These are phyloP conservation scores for Dryas octopetala DNA, from an alignment of 306 rosid species.

Conservation along the genomic window DNA sequence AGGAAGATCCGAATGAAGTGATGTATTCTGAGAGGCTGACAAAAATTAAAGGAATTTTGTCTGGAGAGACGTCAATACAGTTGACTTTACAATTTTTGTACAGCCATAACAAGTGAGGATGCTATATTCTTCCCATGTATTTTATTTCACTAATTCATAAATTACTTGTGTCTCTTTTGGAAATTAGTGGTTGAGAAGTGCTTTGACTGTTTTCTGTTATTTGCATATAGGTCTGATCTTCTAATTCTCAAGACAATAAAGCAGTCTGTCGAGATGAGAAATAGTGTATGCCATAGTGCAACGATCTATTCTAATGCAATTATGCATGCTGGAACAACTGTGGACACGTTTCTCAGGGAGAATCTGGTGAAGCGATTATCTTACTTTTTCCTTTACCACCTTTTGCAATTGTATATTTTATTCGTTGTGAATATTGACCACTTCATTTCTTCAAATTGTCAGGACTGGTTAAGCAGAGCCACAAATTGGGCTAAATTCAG, in stretches of 20 bases:
- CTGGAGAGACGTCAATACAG: constrained; percentile 91
- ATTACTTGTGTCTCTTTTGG: neutral
- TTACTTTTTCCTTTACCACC: neutral
- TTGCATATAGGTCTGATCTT: constrained; percentile 77
- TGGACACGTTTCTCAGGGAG: constrained; percentile 96
- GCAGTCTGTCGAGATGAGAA: constrained; percentile 99
- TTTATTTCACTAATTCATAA: constrained; percentile 8
- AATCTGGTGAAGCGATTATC: constrained; percentile 59
- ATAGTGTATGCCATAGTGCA: constrained; percentile 96
- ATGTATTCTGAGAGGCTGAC: constrained; percentile 73
- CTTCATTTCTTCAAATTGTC: constrained; percentile 24
- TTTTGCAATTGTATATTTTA: constrained; percentile 7
- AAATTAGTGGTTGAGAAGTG: constrained; percentile 21
- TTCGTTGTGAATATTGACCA: constrained; percentile 14
- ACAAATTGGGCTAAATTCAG: constrained; percentile 99
- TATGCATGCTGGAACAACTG: constrained; percentile 99
- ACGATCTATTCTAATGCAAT: constrained; percentile 94
- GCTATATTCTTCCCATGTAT: constrained; percentile 10
- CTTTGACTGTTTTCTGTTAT: constrained; percentile 26
- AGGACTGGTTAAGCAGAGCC: constrained; percentile 99
- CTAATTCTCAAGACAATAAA: constrained; percentile 93
- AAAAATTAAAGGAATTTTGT: constrained; percentile 88
- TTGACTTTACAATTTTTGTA: constrained; percentile 90
- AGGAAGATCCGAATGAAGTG: constrained; percentile 76
- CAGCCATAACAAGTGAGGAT: constrained; percentile 93